Base-by-base conservation (phyloP, 352 stramenopile genomes). In the Phytophthora hibernalis region DNA sequence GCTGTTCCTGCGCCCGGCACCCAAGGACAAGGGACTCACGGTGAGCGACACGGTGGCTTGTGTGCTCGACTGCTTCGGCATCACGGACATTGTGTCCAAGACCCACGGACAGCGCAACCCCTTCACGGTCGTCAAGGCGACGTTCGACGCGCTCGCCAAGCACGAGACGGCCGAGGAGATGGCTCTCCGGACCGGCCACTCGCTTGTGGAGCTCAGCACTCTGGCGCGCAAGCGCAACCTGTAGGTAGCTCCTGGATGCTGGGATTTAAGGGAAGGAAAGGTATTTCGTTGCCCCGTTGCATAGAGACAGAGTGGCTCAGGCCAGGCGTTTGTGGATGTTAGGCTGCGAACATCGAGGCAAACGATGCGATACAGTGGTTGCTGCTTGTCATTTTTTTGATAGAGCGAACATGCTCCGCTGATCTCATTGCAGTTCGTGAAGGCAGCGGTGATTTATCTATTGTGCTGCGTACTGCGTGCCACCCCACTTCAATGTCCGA, bases 81-180 rank as follows among this genome's bases (percentile, higher is more conserved):
- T 99, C 70, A 95, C 87, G 47, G 94, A 98, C 79, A 84, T 93
- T 16, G 88, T 95, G 50, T 86, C 82, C 56, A 99, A 98, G 77
- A 92, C 87, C 56, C 87, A 98, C 75, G 96, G 96, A 40, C 93
- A 97, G 74, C 87, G 96, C 55, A 98, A 98, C 82, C 90, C 91
- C 28, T 98, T 96, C 76, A 98, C 96, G 75, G 92, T 98, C 31
- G 93, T 98, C 55, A 91, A 94, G 65, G 95, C 96, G 15, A 98
- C 95, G 24, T 98, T 98, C 71, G 94, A 98, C 64, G 96, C 96
- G 16, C 76, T 99, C 28, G 72, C 88, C 68, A 97, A 97, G 65
- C 96, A 98, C 76, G 92, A 98, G 77, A 97, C 89, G 31, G 84
- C 97, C 24, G 92, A 98, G 65, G 89, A 98, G 51, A 93, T 98